Percentiles rank a stretch among this genome's conserved stretches.
phyloP scores from a whole-genome alignment of 108 stramenopile genomes.

The Skeletonema tropicum region DNA sequence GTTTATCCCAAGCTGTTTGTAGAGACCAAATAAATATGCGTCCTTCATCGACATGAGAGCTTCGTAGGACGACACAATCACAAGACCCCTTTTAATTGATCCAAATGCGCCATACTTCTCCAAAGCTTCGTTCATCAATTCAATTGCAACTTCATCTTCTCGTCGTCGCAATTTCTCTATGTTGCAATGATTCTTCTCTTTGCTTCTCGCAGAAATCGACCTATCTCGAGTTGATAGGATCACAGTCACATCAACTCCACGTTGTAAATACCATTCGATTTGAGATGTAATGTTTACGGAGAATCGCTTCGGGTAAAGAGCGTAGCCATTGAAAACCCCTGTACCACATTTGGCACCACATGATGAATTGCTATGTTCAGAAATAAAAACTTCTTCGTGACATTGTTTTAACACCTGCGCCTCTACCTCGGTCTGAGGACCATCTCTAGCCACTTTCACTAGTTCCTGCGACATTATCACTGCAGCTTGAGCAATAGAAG shows the following conservation, averaged over 20 bases:
- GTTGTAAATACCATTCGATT: constrained; percentile 38
- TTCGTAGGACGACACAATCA: constrained; percentile 39
- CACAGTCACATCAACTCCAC: constrained; percentile 35
- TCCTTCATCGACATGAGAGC: constrained; percentile 37
- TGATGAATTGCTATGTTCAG: constrained; percentile 12
- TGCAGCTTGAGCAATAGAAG: background rate
- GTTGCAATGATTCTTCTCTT: constrained; percentile 19
- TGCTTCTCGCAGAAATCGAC: constrained; percentile 21
- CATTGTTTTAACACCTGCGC: background rate
- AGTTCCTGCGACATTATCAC: background rate
- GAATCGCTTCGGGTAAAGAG: constrained; percentile 46
- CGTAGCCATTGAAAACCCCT: constrained; percentile 15
- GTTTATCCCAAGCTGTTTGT: constrained; percentile 40
- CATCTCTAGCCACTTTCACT: background rate
- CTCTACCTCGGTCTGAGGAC: background rate
- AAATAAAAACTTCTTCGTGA: constrained; percentile 24
- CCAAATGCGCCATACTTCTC: constrained; percentile 22
- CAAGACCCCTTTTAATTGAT: constrained; percentile 7
- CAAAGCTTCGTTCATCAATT: constrained; percentile 30
- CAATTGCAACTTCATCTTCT: constrained; percentile 28
- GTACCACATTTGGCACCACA: constrained; percentile 44
- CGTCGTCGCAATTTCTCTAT: background rate
- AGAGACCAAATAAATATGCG: constrained; percentile 36
- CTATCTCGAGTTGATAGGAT: constrained; percentile 31
- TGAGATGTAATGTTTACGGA: constrained; percentile 52